phyloP scores from a whole-genome alignment of 352 stramenopile species.

The Pythium myriotylum region DNA sequence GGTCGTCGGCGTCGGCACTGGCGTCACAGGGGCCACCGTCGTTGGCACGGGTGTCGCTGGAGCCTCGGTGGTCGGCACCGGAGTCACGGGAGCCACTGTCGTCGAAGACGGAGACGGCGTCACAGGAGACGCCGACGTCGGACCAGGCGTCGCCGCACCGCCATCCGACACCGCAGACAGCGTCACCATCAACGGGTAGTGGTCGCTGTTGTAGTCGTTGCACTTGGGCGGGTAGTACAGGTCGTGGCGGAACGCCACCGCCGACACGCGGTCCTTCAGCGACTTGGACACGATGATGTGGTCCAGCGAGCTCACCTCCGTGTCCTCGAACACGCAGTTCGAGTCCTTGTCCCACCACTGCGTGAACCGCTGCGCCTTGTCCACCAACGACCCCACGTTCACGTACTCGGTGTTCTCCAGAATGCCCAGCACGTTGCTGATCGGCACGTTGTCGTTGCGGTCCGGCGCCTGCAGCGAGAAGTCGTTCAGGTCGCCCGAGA shows the following conservation, averaged over 20 bases:
- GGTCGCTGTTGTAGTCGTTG: constrained; percentile 35
- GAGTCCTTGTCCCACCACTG: constrained; percentile 32
- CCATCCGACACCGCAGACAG: constrained; percentile 10
- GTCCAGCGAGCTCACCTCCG: constrained; percentile 31
- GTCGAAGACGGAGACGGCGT: constrained; percentile 4
- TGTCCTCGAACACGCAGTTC: constrained; percentile 24
- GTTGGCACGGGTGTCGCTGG: constrained; percentile 3
- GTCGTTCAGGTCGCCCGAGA: constrained; percentile 42
- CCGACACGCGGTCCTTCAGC: constrained; percentile 23
- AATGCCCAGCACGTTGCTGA: constrained; percentile 31
- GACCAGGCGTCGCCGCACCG: constrained; percentile 3
- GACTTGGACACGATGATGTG: constrained; percentile 42
- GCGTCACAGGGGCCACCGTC: background rate
- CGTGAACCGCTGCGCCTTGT: constrained; percentile 20
- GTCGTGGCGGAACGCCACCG: constrained; percentile 30
- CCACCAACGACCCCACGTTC: constrained; percentile 10
- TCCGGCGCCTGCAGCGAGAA: constrained; percentile 25
- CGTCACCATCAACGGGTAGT: constrained; percentile 39
- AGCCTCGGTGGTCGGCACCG: background rate
- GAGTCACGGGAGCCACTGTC: constrained; percentile 2
- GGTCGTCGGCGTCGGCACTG: no score
- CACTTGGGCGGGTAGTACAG: constrained; percentile 35
- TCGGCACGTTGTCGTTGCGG: constrained; percentile 31
- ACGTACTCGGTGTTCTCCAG: constrained; percentile 23
- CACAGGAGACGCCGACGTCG: constrained; percentile 1